Conservation (phyloP, 2,329 filamentous ascomycete genomes). For the Penicillium brevicompactum region DNA sequence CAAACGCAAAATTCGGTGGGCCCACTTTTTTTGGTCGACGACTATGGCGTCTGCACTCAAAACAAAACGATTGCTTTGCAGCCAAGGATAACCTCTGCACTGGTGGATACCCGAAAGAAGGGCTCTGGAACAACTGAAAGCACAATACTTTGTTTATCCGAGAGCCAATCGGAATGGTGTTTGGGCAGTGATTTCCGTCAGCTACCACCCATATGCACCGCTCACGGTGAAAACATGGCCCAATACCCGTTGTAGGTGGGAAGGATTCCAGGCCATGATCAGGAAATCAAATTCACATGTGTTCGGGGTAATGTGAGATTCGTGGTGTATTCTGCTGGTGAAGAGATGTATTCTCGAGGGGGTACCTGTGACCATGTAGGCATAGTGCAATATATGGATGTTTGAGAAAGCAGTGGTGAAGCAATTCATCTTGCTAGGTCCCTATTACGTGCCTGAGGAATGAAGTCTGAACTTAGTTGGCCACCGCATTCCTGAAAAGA, state of each 20-base stretch:
- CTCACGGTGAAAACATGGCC: not conserved
- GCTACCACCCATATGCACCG: not conserved
- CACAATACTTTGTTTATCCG: slow-evolving; percentile 2
- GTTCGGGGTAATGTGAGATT: not conserved
- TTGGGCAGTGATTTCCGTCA: slow-evolving; percentile 1
- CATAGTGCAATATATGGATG: not conserved
- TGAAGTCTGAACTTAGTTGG: not conserved
- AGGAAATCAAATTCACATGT: not conserved
- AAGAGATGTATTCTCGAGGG: not conserved
- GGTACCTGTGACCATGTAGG: not conserved
- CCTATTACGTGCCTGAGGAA: not conserved
- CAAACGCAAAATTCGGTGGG: not conserved
- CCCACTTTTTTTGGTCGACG: not conserved
- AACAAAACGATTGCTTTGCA: not conserved
- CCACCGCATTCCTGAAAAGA: not conserved
- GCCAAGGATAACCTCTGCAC: not conserved
- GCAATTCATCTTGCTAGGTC: not conserved
- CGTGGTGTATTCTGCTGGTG: not conserved
- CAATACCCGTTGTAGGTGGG: not conserved
- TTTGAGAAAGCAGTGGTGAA: not conserved
- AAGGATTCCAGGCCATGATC: not conserved
- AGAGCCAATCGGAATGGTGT: not conserved
- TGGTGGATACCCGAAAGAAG: not conserved
- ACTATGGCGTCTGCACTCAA: not conserved
- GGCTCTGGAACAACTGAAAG: not conserved